Evolutionary conservation across 306 rosid genomes (phyloP), one percentile per base, ranked within the genome.

Genomic region (Corylus americana): DNA sequence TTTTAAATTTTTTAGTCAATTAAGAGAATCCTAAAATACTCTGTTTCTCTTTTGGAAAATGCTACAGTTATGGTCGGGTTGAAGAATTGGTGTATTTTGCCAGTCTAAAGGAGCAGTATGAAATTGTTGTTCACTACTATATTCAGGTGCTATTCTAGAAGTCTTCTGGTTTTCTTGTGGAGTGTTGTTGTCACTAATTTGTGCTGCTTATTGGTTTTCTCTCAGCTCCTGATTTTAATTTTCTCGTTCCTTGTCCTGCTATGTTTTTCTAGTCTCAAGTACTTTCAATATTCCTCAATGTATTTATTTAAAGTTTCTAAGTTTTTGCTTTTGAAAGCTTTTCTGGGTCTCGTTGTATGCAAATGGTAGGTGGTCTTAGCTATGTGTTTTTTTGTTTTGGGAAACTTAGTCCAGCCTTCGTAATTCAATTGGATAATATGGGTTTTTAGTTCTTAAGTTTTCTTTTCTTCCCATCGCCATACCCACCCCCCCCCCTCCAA

Each of bases 81-180:
- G 98, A 95, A 85, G 98, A 95, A 78, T 79, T 92, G 87, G 98
- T 95, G 35, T 95, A 87, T 88, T 95, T 95, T 78, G 98, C 98
- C 74, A 83, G 97, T 85, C 87, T 95, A 75, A 92, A 92, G 87
- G 97, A 91, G 87, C 98, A 92, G 77, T 85, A 89, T 79, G 98
- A 95, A 85, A 92, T 92, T 83, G 98, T 95, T 70, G 92, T 95
- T 83, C 98, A 90, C 80, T 85, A 95, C 83, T 91, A 95, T 79
- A 95, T 95, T 85, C 98, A 95, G 98, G 97, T 94, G 84, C 87
- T 76, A 42, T 77, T 80, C 17, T 25, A 3, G 13, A 42, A 67
- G 72, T 51, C 25, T 47, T 44, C 64, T 1, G 64, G 58, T 44
- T 57, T 78, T 71, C 71, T 71, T 39, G 50, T 57, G 71, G 73